Conservation (phyloP, 306 rosid species). For the Carpinus viminea region DNA sequence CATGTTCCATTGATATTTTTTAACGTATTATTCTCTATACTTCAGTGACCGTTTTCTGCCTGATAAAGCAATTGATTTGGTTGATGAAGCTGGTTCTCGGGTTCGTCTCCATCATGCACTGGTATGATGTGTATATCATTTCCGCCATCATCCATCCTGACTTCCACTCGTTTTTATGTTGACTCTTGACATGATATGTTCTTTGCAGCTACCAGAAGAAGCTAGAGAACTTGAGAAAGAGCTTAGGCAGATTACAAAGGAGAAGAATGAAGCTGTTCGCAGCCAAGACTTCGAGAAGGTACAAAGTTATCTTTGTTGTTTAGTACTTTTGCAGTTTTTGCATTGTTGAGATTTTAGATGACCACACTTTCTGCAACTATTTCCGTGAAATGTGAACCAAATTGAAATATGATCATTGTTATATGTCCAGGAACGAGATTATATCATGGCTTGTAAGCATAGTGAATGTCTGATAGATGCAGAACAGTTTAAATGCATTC, state of each 20-base stretch:
- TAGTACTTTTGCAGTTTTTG: not conserved
- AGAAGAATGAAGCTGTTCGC: constrained; percentile 87
- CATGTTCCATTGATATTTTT: not conserved
- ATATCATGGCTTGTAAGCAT: not conserved
- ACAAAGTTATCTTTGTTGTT: constrained; percentile 2
- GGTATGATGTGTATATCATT: constrained; percentile 37
- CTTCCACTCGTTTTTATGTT: constrained; percentile 14
- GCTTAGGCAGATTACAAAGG: constrained; percentile 85
- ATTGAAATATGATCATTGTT: not conserved
- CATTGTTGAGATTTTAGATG: not conserved
- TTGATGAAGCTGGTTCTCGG: constrained; percentile 97
- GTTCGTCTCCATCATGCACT: constrained; percentile 94
- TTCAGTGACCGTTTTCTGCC: constrained; percentile 94
- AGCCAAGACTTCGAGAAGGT: constrained; percentile 98
- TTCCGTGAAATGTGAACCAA: not conserved
- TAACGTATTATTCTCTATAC: constrained; percentile 16
- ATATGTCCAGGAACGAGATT: not conserved
- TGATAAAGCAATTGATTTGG: constrained; percentile 90
- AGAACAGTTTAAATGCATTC: not conserved
- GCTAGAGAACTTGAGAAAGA: constrained; percentile 89
- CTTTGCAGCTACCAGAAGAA: constrained; percentile 82
- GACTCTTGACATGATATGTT: constrained; percentile 15
- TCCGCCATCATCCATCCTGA: constrained; percentile 8
- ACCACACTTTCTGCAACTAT: not conserved
- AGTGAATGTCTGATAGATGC: not conserved